Evolutionary conservation across 768 basidiomycete species (phyloP).

Genomic region (Fibroporia radiculosa): DNA sequence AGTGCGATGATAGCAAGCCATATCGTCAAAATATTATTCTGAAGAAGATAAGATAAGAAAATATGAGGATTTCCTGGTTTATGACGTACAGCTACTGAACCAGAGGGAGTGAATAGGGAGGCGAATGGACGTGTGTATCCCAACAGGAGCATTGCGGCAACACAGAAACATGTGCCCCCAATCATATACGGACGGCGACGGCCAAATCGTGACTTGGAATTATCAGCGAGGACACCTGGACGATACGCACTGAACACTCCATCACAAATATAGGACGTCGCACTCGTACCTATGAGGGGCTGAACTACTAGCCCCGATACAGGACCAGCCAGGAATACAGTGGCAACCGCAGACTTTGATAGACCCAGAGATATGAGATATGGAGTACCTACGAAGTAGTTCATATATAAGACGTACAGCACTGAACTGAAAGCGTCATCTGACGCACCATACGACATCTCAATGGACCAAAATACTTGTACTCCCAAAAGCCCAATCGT

Average conservation of each 20-base stretch:
- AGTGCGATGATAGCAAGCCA: conserved; percentile 69
- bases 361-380: conserved; percentile 87
- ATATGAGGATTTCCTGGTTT: conserved; percentile 18
- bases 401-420: neutral
- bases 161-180: conserved; percentile 56
- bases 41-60: neutral
- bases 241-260: neutral
- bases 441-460: conserved; percentile 85
- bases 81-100: conserved; percentile 27
- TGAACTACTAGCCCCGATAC: conserved; percentile 87
- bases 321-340: conserved; percentile 90
- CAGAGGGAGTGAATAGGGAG: conserved; percentile 29
- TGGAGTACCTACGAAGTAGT: conserved; percentile 49
- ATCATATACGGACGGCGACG: conserved; percentile 84
- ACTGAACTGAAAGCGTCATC: too few species aligned
- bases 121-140: conserved; percentile 77
- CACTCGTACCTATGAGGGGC: conserved; percentile 78
- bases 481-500: conserved; percentile 80
- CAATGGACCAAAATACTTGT: conserved; percentile 88
- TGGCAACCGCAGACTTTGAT: conserved; percentile 78
- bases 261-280: conserved; percentile 1
- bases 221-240: conserved; percentile 66
- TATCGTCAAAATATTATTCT: conserved; percentile 67
- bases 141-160: conserved; percentile 68
- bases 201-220: conserved; percentile 76